Conservation (phyloP, 805 yeast genomes). For the Lipomyces spencermartinsiae region DNA sequence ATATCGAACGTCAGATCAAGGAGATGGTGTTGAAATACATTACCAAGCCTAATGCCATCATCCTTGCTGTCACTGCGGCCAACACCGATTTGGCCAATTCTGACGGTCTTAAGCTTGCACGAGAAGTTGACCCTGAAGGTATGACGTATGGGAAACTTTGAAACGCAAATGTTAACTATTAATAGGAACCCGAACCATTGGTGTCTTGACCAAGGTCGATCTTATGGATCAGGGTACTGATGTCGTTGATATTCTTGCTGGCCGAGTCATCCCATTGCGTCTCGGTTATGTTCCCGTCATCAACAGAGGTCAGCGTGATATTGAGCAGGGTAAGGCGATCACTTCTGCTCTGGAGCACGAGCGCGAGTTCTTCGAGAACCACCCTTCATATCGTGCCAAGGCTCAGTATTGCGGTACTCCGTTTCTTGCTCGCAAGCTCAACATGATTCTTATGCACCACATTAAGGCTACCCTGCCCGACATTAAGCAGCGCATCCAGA, state of each 20-base stretch:
- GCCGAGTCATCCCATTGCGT: slow-evolving; percentile 92
- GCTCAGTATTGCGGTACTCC: slow-evolving; percentile 99
- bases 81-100: slow-evolving; percentile 97
- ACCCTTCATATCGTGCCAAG: slow-evolving; percentile 88
- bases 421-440: slow-evolving; percentile 88
- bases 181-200: slow-evolving; percentile 72
- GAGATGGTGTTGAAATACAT: slow-evolving; percentile 92
- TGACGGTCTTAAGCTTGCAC: slow-evolving; percentile 92
- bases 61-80: slow-evolving; percentile 93
- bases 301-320: slow-evolving; percentile 96
- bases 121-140: slow-evolving; percentile 98
- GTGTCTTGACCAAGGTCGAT: slow-evolving; percentile 95
- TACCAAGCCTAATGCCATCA: slow-evolving; percentile 93
- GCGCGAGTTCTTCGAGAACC: slow-evolving; percentile 79
- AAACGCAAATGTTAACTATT: neutral
- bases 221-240: slow-evolving; percentile 98
- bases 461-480: slow-evolving; percentile 90
- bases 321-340: slow-evolving; percentile 84
- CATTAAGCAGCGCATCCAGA: slow-evolving; percentile 86
- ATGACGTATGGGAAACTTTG: neutral
- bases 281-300: slow-evolving; percentile 97
- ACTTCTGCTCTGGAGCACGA: slow-evolving; percentile 86
- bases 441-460: slow-evolving; percentile 85
- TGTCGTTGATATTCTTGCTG: slow-evolving; percentile 92
- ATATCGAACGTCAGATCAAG: slow-evolving; percentile 91